phyloP scores from a whole-genome alignment of 2,329 filamentous ascomycete genomes.

The Fusarium torulosum region DNA sequence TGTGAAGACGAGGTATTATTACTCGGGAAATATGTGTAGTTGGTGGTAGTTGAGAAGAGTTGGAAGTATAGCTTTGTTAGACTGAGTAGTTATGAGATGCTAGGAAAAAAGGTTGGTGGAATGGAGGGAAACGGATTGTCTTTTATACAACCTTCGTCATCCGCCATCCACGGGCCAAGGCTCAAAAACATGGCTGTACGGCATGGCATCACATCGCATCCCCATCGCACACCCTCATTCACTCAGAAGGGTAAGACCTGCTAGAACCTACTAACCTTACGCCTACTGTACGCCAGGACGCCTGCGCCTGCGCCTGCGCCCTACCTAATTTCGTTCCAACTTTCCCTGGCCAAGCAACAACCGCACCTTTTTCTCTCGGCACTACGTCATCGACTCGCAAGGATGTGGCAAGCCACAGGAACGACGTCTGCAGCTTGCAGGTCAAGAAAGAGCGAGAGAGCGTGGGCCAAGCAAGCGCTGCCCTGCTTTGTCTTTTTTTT shows the following conservation, averaged over 20 bases:
- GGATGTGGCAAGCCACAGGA: conserved; percentile 39
- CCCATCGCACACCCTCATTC: conserved; percentile 20
- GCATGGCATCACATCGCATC: conserved; percentile 38
- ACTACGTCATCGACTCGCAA: conserved; percentile 53
- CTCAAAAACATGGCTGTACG: neutral
- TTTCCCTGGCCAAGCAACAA: conserved; percentile 42
- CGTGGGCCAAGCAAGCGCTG: conserved; percentile 38
- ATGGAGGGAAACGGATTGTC: conserved; percentile 40
- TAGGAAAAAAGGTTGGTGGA: neutral
- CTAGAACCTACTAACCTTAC: conserved; percentile 7
- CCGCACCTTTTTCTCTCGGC: conserved; percentile 36
- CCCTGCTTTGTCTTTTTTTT: conserved; percentile 37
- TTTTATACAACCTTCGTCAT: conserved; percentile 44
- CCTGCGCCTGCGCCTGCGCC: no score
- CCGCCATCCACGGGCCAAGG: conserved; percentile 3
- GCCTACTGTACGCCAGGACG: no score
- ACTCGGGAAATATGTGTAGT: conserved; percentile 25
- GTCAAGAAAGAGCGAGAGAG: conserved; percentile 9
- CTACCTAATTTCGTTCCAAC: conserved; percentile 41
- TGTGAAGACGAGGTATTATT: conserved; percentile 27
- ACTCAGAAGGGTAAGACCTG: neutral
- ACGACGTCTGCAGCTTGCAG: conserved; percentile 19
- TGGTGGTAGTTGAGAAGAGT: conserved; percentile 18
- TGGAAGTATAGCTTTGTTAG: conserved; percentile 14
- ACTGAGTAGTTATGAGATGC: conserved; percentile 23